These are phyloP conservation scores for Termitomyces sp. DNA, from an alignment of 768 basidiomycete species.

Conservation along the genomic window DNA sequence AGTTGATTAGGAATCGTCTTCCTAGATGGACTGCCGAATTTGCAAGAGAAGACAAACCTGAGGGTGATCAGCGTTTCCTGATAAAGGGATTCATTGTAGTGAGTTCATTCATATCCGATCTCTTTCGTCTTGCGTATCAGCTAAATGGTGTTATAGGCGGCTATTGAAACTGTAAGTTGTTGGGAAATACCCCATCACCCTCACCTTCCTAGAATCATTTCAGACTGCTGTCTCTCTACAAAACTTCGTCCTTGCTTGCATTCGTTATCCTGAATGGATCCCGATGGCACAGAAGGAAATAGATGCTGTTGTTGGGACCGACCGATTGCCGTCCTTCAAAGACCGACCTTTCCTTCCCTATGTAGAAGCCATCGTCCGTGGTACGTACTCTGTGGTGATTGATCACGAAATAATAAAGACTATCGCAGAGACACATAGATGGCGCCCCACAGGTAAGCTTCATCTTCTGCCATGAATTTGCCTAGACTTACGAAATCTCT, in stretches of 20 bases:
- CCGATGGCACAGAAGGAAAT: not conserved
- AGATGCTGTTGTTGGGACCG: too few species aligned
- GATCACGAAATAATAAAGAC: not conserved
- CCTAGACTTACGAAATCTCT: too few species aligned
- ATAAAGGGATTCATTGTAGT: not conserved
- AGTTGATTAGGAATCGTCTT: too few species aligned
- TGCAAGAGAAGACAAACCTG: too few species aligned
- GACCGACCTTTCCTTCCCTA: not conserved
- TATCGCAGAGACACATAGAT: too few species aligned
- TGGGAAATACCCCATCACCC: not conserved
- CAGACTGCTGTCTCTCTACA: not conserved
- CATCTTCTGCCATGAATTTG: not conserved
- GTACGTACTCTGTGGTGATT: not conserved
- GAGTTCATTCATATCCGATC: not conserved
- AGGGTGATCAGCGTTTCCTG: not conserved
- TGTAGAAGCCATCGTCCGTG: too few species aligned
- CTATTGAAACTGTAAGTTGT: not conserved
- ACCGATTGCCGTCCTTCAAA: too few species aligned
- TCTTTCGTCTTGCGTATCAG: not conserved
- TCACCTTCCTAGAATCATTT: not conserved
- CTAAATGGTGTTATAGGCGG: not conserved
- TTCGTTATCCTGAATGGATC: too few species aligned
- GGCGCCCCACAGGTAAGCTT: not conserved
- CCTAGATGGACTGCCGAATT: too few species aligned
- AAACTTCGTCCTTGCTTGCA: not conserved